Evolutionary conservation across 2,329 filamentous ascomycete species (phyloP).

Genomic region (Xylariaceae sp.): DNA sequence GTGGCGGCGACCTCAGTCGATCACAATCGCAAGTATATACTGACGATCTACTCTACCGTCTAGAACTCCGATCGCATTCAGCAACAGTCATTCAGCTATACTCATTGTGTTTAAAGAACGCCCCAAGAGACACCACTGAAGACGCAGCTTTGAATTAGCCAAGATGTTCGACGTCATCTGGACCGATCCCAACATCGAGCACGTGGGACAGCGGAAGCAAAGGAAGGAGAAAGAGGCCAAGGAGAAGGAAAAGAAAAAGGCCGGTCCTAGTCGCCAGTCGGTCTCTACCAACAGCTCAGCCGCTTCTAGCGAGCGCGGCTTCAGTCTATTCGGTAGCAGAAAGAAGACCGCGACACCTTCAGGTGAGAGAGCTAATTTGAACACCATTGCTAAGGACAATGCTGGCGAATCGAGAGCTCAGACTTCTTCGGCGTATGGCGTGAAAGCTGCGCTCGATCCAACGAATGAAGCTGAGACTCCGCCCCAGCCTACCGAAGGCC

Average conservation of each 20-base stretch:
- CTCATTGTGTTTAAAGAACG: background rate
- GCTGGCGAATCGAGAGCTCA: slow-evolving; percentile 14
- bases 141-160: background rate
- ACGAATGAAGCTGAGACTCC: slow-evolving; percentile 21
- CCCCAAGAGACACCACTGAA: background rate
- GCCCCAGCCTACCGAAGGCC: slow-evolving; percentile 19
- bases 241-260: slow-evolving; percentile 31
- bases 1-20: too few species aligned
- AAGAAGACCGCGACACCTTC: slow-evolving; percentile 31
- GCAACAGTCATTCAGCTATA: background rate
- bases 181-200: slow-evolving; percentile 51
- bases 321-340: slow-evolving; percentile 40
- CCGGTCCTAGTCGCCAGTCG: slow-evolving; percentile 32
- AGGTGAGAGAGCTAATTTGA: slow-evolving; percentile 13
- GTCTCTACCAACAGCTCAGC: slow-evolving; percentile 42
- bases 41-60: background rate
- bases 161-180: slow-evolving; percentile 56
- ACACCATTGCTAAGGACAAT: slow-evolving; percentile 3
- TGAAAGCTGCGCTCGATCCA: slow-evolving; percentile 24
- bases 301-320: slow-evolving; percentile 38
- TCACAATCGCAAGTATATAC: background rate
- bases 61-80: background rate
- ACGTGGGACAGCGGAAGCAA: slow-evolving; percentile 47
- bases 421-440: slow-evolving; percentile 24
- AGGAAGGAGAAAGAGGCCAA: slow-evolving; percentile 43